Percentiles rank a stretch among this genome's conserved stretches.
phyloP scores from a whole-genome alignment of 345 rosid species.

The Pistacia atlantica region DNA sequence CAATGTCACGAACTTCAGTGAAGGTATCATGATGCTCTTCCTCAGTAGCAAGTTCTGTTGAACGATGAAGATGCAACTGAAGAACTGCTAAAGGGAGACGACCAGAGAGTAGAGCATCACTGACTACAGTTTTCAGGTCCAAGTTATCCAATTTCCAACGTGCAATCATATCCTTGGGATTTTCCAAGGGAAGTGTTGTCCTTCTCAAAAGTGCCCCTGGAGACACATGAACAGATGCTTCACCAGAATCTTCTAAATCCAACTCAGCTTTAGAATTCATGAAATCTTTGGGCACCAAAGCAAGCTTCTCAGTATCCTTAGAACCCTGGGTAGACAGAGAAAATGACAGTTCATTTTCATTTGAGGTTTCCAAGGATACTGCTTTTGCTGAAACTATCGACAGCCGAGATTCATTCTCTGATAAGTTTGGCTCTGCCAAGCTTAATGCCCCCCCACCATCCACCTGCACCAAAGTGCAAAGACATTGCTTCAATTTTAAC shows the following conservation, averaged over 20 bases:
- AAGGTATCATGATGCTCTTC: slow-evolving; percentile 75
- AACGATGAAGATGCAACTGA: slow-evolving; percentile 91
- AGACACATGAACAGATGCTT: slow-evolving; percentile 56
- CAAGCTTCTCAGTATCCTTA: slow-evolving; percentile 45
- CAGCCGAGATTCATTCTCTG: slow-evolving; percentile 61
- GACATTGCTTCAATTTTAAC: slow-evolving; percentile 16
- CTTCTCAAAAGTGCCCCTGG: slow-evolving; percentile 43
- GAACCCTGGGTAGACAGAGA: slow-evolving; percentile 26
- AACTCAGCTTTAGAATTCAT: slow-evolving; percentile 37
- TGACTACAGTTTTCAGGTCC: slow-evolving; percentile 86
- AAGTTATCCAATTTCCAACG: slow-evolving; percentile 87
- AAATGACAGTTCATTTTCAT: slow-evolving; percentile 35
- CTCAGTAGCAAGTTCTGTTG: slow-evolving; percentile 52
- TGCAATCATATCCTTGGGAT: slow-evolving; percentile 95
- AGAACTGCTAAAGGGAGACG: slow-evolving; percentile 98
- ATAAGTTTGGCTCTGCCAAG: slow-evolving; percentile 37
- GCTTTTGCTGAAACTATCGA: slow-evolving; percentile 47
- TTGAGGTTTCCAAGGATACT: slow-evolving; percentile 37
- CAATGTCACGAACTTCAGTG: slow-evolving; percentile 86
- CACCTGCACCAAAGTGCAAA: slow-evolving; percentile 48
- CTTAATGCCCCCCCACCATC: slow-evolving; percentile 47
- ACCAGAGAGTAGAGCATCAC: slow-evolving; percentile 90
- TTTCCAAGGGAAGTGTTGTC: slow-evolving; percentile 75
- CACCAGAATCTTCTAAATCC: slow-evolving; percentile 47
- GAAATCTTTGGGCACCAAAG: slow-evolving; percentile 53